Base-by-base conservation (phyloP, 75 land plant species). In the Pseudotsuga menziesii region DNA sequence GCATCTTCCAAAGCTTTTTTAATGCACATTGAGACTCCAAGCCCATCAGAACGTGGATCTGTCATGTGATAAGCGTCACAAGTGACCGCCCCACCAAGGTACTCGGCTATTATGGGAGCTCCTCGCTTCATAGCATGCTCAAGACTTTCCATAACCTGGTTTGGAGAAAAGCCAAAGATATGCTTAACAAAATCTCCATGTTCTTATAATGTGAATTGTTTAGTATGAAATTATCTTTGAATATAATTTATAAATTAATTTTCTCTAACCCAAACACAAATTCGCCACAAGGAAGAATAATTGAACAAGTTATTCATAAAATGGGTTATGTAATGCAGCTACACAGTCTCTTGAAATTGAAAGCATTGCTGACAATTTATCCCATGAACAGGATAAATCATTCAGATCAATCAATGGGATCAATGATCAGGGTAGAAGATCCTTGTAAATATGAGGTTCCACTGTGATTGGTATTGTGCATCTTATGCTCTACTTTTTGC, bases 101-200 rank as follows among this genome's bases (percentile, higher is more conserved):
- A 48, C 54, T 48, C 11, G 12, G 11, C 11, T 48, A 48, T 9
- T 48, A 48, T 48, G 52, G 52, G 52, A 48, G 0, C 52, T 48
- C 52, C 52, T 62, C 88, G 62, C 58, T 82, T 85, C 61, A 76
- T 82, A 56, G 89, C 89, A 78, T 88, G 89, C 60, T 88, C 89
- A 29, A 48, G 52, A 48, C 52, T 48, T 48, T 48, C 52, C 52
- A 48, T 48, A 48, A 48, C 11, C 11, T 48, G 9, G 52, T 2
- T 70, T 72, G 4, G 4, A 8, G 74, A 19, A 56, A 75, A 75
- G 2, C 23, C n/a, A 29, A 19, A 19, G n/a, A 0, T 9, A 11
- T 29, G 23, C 20, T 36, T 39, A 66, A 39, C 20, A 66, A 67
- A 15, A 54, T 36, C 36, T 4, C 79, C 22, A 44, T 48, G 12